These are phyloP conservation scores for Yamadazyma philogaea DNA, from an alignment of 805 yeast species.

Conservation along the genomic window DNA sequence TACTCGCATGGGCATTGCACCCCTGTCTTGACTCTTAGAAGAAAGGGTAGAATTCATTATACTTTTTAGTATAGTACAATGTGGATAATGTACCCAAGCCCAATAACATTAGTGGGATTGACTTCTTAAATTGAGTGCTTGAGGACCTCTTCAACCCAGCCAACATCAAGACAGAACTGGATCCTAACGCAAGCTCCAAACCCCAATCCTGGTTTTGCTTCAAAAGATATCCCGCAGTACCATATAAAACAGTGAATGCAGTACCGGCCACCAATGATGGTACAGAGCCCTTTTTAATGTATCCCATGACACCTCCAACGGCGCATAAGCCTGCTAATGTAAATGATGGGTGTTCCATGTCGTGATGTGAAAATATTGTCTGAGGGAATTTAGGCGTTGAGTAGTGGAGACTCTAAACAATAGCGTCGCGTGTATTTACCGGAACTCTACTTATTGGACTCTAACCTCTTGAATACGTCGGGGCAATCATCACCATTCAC, in stretches of 20 bases:
- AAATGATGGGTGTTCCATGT: constrained; percentile 73
- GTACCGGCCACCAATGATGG: constrained; percentile 82
- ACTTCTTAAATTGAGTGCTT: constrained; percentile 59
- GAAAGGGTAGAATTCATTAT: constrained; percentile 61
- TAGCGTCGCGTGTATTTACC: neutral
- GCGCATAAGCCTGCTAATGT: constrained; percentile 68
- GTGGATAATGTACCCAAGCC: constrained; percentile 62
- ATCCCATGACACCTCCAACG: constrained; percentile 72
- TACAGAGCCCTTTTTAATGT: constrained; percentile 60
- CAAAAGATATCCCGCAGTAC: constrained; percentile 72
- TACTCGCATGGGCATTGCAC: neutral
- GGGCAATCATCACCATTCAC: constrained; percentile 20
- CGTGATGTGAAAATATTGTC: neutral
- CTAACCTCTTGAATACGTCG: constrained; percentile 6
- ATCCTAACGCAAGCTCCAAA: constrained; percentile 71
- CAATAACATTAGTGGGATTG: constrained; percentile 68
- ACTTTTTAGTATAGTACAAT: constrained; percentile 70
- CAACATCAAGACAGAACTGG: constrained; percentile 60
- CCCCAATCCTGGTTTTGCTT: constrained; percentile 75
- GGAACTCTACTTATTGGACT: neutral
- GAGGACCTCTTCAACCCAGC: constrained; percentile 74
- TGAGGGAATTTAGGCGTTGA: neutral
- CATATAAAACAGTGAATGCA: constrained; percentile 55
- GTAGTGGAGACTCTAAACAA: neutral
- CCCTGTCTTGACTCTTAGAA: constrained; percentile 5